Base-by-base conservation (phyloP, 257 asterid species). In the Jaltomata sinuosa region DNA sequence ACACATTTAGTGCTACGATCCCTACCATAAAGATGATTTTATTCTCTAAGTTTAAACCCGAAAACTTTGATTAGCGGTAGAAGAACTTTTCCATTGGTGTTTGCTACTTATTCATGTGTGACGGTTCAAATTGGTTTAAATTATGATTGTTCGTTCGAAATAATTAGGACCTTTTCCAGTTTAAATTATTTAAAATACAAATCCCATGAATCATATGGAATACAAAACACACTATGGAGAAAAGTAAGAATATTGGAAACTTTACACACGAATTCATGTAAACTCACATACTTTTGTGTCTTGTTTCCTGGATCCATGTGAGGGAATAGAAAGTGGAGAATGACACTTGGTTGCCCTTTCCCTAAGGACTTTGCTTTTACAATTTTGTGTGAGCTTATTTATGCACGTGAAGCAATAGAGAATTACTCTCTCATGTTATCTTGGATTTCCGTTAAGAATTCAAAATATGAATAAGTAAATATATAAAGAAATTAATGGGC, bases 1-100 rank as follows among this genome's bases (percentile, higher is more conserved):
- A 10, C 0, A 5, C 10, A 22, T 0, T 0, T 14, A 62, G 4
- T 15, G 0, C 0, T 64, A 5, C 68, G 4, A 22, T 59, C 0
- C 14, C 0, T 29, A 6, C 9, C 0, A 29, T 14, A 29, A 2
- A 29, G 5, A 15, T 6, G 5, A 31, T 64, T 64, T 16, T 64
- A 16, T 15, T 64, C 0, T 22, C 15, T 6, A 31, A 31, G 6
- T 0, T 64, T 0, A 2, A 64, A 29, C 0, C 0, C 5, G 1
- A 25, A 29, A 29, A 64, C 0, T 64, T 10, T 64, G 31, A 29
- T 7, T 14, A 31, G 0, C 3, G 11, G 2, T 29, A 22, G 8
- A 31, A 61, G 14, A n/a, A 11, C 8, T 22, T 3, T 27, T 22
- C 3, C 7, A 59, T 16, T 31, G 3, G 5, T 31, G 74, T 15